A percentile compares a stretch with the other conserved stretches of the same genome.
These are phyloP conservation scores for Candida arabinofermentans DNA, from an alignment of 805 yeast species.

Conservation along the genomic window DNA sequence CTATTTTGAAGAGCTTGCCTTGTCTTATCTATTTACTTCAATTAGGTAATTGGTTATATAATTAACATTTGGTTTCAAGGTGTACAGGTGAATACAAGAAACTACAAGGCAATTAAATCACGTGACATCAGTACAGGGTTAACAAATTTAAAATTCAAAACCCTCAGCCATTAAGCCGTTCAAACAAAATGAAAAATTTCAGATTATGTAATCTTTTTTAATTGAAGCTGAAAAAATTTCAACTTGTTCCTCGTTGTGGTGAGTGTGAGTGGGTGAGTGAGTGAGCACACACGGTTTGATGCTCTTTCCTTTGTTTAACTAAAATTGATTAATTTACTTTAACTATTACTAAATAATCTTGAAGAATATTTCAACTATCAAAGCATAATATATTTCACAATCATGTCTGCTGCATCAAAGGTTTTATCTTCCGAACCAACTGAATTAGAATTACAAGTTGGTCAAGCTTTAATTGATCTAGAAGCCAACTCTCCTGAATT, in stretches of 20 bases:
- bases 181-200: neutral
- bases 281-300: too few species aligned
- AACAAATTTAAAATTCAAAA: neutral
- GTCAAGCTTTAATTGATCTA: conserved; percentile 96
- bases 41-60: neutral
- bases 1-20: too few species aligned
- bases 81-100: too few species aligned
- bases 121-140: neutral
- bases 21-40: neutral
- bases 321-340: neutral
- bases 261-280: neutral
- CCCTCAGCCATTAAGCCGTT: neutral
- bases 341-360: neutral
- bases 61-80: neutral
- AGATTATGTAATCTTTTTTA: neutral
- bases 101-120: neutral
- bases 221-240: neutral
- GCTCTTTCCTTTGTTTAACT: neutral
- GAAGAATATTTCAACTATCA: conserved; percentile 5
- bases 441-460: conserved; percentile 99
- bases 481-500: conserved; percentile 91
- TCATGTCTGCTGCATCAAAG: conserved; percentile 96
- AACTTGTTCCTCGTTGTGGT: neutral
- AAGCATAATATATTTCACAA: conserved; percentile 17
- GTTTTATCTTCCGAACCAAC: conserved; percentile 92